Conservation (phyloP, 306 rosid genomes). For the Cucumis cinereus region DNA sequence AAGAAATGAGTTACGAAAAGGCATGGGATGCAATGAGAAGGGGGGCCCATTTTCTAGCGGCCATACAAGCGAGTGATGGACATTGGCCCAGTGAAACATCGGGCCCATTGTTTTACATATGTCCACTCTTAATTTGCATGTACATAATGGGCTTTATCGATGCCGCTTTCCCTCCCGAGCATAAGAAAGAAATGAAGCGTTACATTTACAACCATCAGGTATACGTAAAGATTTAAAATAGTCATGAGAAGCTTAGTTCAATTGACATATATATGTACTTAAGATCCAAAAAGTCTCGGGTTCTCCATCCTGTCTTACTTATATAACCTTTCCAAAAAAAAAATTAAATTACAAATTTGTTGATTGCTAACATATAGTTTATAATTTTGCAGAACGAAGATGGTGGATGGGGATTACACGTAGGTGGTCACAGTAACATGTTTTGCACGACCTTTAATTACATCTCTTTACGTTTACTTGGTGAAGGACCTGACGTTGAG, state of each 20-base stretch:
- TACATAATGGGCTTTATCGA: conserved; percentile 14
- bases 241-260: too few species aligned
- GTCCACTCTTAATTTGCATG: conserved; percentile 12
- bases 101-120: conserved; percentile 5
- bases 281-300: too few species aligned
- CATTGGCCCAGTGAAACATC: conserved; percentile 19
- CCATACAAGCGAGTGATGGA: conserved; percentile 18
- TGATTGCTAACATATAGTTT: too few species aligned
- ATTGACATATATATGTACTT: too few species aligned
- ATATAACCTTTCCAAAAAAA: too few species aligned
- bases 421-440: conserved; percentile 21
- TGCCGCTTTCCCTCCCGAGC: neutral
- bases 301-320: too few species aligned
- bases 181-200: conserved; percentile 1
- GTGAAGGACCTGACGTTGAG: conserved; percentile 9
- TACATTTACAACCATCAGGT: conserved; percentile 13
- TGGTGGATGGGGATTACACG: conserved; percentile 26
- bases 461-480: conserved; percentile 14
- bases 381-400: conserved; percentile 13
- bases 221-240: too few species aligned
- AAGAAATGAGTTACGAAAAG: conserved; percentile 4
- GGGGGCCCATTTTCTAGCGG: conserved; percentile 1
- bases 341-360: too few species aligned
- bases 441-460: conserved; percentile 17
- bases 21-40: conserved; percentile 8